phyloP scores from a whole-genome alignment of 257 asterid genomes.

The Solanum chmielewskii region DNA sequence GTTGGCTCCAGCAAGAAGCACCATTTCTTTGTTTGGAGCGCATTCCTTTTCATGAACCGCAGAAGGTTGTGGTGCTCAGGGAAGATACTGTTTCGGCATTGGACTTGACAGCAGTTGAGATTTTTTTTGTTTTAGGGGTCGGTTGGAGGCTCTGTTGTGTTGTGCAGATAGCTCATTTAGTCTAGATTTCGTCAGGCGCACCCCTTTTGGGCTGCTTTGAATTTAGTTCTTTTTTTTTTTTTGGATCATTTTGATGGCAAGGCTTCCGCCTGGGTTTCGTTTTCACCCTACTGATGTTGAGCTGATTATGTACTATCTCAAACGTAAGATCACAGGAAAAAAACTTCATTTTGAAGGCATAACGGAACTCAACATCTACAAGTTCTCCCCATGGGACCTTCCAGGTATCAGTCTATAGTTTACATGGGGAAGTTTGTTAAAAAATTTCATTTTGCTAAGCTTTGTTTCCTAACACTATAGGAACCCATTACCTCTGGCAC shows the following conservation, averaged over 20 bases:
- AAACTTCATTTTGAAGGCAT: constrained; percentile 50
- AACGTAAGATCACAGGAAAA: constrained; percentile 62
- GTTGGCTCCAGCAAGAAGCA: constrained; percentile 66
- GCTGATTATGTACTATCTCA: constrained; percentile 65
- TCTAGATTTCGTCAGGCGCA: background rate
- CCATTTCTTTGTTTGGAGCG: constrained; percentile 51
- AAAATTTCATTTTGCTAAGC: background rate
- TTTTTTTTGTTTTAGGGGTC: constrained; percentile 1
- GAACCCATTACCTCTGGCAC: background rate
- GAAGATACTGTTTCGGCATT: constrained; percentile 60
- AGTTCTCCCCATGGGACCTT: constrained; percentile 81
- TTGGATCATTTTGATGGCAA: constrained; percentile 17
- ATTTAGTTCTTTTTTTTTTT: constrained; percentile 3
- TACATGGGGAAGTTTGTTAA: background rate
- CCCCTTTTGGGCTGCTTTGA: constrained; percentile 2
- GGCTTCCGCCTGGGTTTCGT: constrained; percentile 84
- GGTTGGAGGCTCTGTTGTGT: constrained; percentile 10
- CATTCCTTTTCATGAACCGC: constrained; percentile 60
- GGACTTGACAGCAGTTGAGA: constrained; percentile 53
- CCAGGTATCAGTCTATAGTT: constrained; percentile 40
- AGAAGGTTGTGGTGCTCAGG: constrained; percentile 59
- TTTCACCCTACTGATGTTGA: constrained; percentile 89
- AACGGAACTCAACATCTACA: constrained; percentile 70
- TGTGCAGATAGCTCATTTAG: background rate
- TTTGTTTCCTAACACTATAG: background rate